phyloP scores from a whole-genome alignment of 441 rosid genomes.

The Croton laevigatus region DNA sequence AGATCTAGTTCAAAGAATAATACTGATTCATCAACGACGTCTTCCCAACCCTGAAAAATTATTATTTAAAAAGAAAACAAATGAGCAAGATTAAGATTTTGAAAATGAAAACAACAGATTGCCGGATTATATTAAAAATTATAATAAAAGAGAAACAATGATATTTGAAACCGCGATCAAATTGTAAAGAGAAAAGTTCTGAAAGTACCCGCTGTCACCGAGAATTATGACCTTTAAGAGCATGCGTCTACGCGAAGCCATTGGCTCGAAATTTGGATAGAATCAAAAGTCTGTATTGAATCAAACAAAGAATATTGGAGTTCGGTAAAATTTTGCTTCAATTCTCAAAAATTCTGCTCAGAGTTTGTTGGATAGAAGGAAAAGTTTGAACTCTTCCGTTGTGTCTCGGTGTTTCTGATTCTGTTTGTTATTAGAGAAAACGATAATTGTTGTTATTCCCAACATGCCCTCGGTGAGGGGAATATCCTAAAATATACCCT shows the following conservation, averaged over 20 bases:
- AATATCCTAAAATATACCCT: neutral
- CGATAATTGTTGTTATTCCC: neutral
- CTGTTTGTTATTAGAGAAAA: neutral
- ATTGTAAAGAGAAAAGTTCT: neutral
- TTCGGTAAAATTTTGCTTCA: neutral
- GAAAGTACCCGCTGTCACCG: constrained; percentile 80
- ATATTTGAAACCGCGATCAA: neutral
- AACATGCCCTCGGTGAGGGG: neutral
- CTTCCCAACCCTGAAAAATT: constrained; percentile 65
- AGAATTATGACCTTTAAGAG: constrained; percentile 86
- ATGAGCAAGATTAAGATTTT: neutral
- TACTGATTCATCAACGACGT: constrained; percentile 93
- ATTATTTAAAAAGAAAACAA: neutral
- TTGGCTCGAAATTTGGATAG: constrained; percentile 16
- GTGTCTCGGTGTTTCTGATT: neutral
- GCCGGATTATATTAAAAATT: neutral
- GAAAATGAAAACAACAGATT: constrained; percentile 5
- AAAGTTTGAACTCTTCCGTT: neutral
- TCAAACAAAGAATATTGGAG: neutral
- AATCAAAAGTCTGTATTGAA: neutral
- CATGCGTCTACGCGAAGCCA: constrained; percentile 87
- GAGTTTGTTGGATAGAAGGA: neutral
- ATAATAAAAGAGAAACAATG: neutral
- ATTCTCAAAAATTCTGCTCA: neutral
- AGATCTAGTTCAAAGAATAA: constrained; percentile 29